Conservation (phyloP, 2,329 filamentous ascomycete species). For the Thielaviopsis ethacetica region DNA sequence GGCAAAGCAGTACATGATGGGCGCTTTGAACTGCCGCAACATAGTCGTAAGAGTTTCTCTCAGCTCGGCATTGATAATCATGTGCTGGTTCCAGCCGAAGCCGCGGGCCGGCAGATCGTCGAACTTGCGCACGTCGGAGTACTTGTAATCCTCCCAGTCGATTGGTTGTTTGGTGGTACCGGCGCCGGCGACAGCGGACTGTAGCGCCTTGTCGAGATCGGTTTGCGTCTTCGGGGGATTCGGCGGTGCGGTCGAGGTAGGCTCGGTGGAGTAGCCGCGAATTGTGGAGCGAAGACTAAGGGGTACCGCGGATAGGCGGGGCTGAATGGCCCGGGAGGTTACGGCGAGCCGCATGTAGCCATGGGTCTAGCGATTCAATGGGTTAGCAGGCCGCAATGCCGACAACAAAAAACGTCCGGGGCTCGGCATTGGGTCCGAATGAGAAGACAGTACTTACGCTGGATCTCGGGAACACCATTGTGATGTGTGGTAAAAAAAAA, state of each 20-base stretch:
- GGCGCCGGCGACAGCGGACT: constrained; percentile 2
- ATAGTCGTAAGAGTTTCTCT: constrained; percentile 79
- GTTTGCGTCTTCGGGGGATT: background rate
- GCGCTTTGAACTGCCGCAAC: constrained; percentile 78
- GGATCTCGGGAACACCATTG: background rate
- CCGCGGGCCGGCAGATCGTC: constrained; percentile 28
- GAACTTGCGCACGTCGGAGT: constrained; percentile 27
- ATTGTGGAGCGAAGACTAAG: background rate
- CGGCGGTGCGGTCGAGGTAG: background rate
- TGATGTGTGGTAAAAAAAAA: background rate
- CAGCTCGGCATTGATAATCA: constrained; percentile 88
- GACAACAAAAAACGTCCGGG: background rate
- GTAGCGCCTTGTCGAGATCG: constrained; percentile 2
- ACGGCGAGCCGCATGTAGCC: background rate
- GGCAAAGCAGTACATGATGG: constrained; percentile 90
- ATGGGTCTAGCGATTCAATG: background rate
- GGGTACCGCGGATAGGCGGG: background rate
- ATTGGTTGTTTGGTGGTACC: constrained; percentile 10
- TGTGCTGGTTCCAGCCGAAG: constrained; percentile 93
- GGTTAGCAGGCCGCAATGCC: background rate
- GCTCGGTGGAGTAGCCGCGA: background rate
- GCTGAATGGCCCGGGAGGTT: background rate
- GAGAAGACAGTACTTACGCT: background rate
- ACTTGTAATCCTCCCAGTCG: constrained; percentile 28
- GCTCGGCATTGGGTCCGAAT: background rate